Base-by-base conservation (phyloP, 2,329 filamentous ascomycete genomes). In the Cladosporium halotolerans region DNA sequence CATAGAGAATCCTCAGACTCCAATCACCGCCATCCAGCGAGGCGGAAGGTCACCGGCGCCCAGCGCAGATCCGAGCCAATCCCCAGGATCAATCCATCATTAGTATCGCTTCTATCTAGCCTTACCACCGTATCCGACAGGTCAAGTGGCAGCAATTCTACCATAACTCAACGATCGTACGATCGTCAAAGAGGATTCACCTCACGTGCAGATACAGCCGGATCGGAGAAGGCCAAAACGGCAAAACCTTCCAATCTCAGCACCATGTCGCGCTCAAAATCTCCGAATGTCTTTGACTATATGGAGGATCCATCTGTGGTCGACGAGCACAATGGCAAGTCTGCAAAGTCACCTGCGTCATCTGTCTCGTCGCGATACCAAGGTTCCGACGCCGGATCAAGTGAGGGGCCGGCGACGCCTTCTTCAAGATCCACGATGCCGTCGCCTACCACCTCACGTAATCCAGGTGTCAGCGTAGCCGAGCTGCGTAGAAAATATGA, bases 121-220 rank as follows among this genome's bases (percentile, higher is more conserved):
- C 57, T 72, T 42, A 75, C 73, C 3, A 68, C 69, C 47, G 63
- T 64, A 9, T 74, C 73, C 11, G 68, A 63, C 47, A 63, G 63
- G 13, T 74, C 73, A 1, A 73, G 69, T 58, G 72, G 68, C n/a
- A 76, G 73, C 60, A 72, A 68, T 52, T 73, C 72, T 1, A 76
- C 74, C 3, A 67, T 75, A 10, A 76, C 72, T 9, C 72, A 74
- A 56, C 64, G 64, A 40, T 72, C 71, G 4, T 73, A 73, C 56
- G 64, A 73, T 52, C 64, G 65, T 40, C 57, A 58, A 33, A 49
- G 54, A 33, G 55, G 54, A 38, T 47, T 60, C 16, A 38, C 42
- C n/a, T 52, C 54, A 9, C 49, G 53, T 46, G 45, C 23, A 8
- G 4, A 16, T 28, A 5, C 40, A 7, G 18, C 31, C 9, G 13